phyloP scores from a whole-genome alignment of 306 rosid genomes.

The Cucumis melo region DNA sequence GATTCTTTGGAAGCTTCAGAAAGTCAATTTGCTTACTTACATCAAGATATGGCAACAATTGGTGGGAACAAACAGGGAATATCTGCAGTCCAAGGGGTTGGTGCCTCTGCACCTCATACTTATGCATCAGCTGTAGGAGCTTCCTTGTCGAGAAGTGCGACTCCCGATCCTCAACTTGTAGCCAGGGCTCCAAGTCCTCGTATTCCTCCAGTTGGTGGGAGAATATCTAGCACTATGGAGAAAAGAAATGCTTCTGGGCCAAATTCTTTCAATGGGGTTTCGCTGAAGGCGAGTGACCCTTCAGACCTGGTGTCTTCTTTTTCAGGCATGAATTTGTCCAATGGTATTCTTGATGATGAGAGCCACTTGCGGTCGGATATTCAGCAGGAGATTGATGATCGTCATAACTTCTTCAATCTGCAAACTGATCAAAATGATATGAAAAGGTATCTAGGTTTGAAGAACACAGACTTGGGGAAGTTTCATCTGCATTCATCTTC shows the following conservation, averaged over 20 bases:
- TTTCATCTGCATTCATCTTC: constrained; percentile 29
- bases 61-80: constrained; percentile 48
- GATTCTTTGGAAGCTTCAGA: constrained; percentile 62
- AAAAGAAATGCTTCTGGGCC: constrained; percentile 40
- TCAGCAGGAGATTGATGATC: constrained; percentile 45
- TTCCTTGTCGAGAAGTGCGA: constrained; percentile 71
- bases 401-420: constrained; percentile 43
- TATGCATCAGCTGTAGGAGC: constrained; percentile 86
- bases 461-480: constrained; percentile 54
- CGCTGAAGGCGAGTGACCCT: constrained; percentile 40
- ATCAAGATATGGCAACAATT: constrained; percentile 32
- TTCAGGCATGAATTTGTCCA: constrained; percentile 65
- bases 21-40: constrained; percentile 39
- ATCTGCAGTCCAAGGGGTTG: constrained; percentile 38
- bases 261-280: constrained; percentile 38
- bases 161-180: constrained; percentile 75
- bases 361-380: constrained; percentile 45
- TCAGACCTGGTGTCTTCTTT: constrained; percentile 67
- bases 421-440: constrained; percentile 54
- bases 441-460: constrained; percentile 41
- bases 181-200: constrained; percentile 91
- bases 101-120: constrained; percentile 40
- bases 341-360: constrained; percentile 37
- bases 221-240: constrained; percentile 43
- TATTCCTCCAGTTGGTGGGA: constrained; percentile 63